These are phyloP conservation scores for Ophiostoma quercus DNA, from an alignment of 2,329 filamentous ascomycete species.

Conservation along the genomic window DNA sequence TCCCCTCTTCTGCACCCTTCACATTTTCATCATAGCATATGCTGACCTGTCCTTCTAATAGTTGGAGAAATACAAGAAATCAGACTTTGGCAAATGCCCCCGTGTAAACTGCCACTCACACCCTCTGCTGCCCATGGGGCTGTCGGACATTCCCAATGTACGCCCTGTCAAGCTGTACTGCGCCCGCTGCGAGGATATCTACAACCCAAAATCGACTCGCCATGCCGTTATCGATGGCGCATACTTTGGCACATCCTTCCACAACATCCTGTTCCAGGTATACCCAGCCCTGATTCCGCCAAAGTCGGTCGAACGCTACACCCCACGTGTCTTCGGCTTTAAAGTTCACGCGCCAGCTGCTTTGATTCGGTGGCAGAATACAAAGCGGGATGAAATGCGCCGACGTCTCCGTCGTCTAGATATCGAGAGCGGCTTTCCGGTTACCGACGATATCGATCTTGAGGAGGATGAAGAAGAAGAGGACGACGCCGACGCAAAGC, in stretches of 20 bases:
- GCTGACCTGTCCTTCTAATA: slow-evolving; percentile 59
- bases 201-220: slow-evolving; percentile 96
- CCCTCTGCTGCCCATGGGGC: slow-evolving; percentile 88
- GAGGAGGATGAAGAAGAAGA: slow-evolving; percentile 55
- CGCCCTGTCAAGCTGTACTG: slow-evolving; percentile 97
- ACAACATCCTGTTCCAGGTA: slow-evolving; percentile 98
- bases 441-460: slow-evolving; percentile 55
- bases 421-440: slow-evolving; percentile 72
- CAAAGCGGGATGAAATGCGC: slow-evolving; percentile 75
- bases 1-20: not conserved
- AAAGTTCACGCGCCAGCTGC: slow-evolving; percentile 87
- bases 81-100: slow-evolving; percentile 95
- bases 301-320: slow-evolving; percentile 80
- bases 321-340: slow-evolving; percentile 88
- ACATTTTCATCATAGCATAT: slow-evolving; percentile 43
- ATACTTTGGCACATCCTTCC: slow-evolving; percentile 97
- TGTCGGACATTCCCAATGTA: slow-evolving; percentile 79
- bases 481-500: slow-evolving; percentile 38
- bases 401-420: slow-evolving; percentile 64
- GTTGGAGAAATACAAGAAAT: slow-evolving; percentile 99
- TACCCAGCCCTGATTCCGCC: slow-evolving; percentile 83
- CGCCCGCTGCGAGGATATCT: slow-evolving; percentile 93
- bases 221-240: slow-evolving; percentile 94
- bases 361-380: slow-evolving; percentile 85
- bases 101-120: slow-evolving; percentile 93